These are phyloP conservation scores for Porodaedalea pini DNA, from an alignment of 1,284 basidiomycete genomes.

Conservation along the genomic window DNA sequence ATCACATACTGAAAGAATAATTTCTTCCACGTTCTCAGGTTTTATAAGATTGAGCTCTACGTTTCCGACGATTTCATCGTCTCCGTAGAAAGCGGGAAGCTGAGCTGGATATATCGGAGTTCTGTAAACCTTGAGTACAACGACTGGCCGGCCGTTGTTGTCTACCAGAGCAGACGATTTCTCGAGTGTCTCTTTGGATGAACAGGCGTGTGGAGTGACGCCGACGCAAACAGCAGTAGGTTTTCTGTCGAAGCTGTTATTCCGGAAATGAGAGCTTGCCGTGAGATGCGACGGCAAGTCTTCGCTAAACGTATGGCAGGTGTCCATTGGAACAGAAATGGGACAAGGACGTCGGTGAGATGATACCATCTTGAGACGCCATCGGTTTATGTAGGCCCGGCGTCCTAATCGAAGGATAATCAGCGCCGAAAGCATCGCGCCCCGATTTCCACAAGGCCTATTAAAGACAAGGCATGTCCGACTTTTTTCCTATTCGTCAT, in stretches of 20 bases:
- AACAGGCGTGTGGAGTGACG: not conserved
- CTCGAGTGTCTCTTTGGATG: not conserved
- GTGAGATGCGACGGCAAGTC: not conserved
- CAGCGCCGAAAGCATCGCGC: too few species aligned
- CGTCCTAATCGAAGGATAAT: too few species aligned
- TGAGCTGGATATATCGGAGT: not conserved
- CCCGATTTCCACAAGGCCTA: too few species aligned
- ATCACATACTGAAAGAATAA: slow-evolving; percentile 9
- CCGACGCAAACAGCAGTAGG: too few species aligned
- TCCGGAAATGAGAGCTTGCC: not conserved
- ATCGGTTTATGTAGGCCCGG: too few species aligned
- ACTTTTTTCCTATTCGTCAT: too few species aligned
- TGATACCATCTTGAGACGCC: too few species aligned
- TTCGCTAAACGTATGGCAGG: not conserved
- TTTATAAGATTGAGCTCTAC: slow-evolving; percentile 16
- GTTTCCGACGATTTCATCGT: slow-evolving; percentile 3
- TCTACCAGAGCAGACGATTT: slow-evolving; percentile 1
- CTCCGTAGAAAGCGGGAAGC: slow-evolving; percentile 6
- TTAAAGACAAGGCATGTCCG: too few species aligned
- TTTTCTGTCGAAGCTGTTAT: too few species aligned
- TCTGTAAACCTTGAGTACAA: slow-evolving; percentile 3
- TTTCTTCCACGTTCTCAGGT: slow-evolving; percentile 6
- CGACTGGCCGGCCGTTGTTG: not conserved
- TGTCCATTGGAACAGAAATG: not conserved
- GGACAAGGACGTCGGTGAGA: not conserved